A percentile compares a stretch with the other conserved stretches of the same genome.
Evolutionary conservation across 305 asterid species (phyloP).

Genomic region (Solanum hybrid): DNA sequence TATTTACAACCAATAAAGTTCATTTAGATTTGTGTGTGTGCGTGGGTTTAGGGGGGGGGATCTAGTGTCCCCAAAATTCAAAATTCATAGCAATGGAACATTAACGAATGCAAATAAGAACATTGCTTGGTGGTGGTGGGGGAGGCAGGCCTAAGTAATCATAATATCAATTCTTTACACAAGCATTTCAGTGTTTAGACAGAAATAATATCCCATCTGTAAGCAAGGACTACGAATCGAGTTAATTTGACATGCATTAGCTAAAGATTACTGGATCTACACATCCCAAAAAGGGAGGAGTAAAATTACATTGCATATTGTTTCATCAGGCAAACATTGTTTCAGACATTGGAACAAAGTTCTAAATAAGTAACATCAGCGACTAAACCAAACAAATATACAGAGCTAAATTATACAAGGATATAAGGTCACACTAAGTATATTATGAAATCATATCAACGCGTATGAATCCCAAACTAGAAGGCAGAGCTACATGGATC

Average conservation of each 20-base stretch:
- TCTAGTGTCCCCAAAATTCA: not conserved
- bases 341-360: not conserved
- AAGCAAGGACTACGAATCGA: not conserved
- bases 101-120: not conserved
- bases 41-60: not conserved
- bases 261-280: not conserved
- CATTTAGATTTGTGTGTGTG: not conserved
- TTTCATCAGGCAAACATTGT: not conserved
- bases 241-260: not conserved
- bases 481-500: not conserved
- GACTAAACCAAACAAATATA: not conserved
- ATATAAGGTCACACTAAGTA: not conserved
- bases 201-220: not conserved
- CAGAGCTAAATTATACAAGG: not conserved
- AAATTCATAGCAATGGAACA: not conserved
- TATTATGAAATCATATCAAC: not conserved
- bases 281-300: not conserved
- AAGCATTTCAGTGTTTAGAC: not conserved
- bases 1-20: not conserved
- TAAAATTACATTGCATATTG: not conserved
- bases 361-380: not conserved
- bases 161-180: not conserved
- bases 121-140: not conserved
- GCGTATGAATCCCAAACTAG: not conserved
- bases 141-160: not conserved